Conservation (phyloP, 108 stramenopile genomes). For the Discostella pseudostelligera region DNA sequence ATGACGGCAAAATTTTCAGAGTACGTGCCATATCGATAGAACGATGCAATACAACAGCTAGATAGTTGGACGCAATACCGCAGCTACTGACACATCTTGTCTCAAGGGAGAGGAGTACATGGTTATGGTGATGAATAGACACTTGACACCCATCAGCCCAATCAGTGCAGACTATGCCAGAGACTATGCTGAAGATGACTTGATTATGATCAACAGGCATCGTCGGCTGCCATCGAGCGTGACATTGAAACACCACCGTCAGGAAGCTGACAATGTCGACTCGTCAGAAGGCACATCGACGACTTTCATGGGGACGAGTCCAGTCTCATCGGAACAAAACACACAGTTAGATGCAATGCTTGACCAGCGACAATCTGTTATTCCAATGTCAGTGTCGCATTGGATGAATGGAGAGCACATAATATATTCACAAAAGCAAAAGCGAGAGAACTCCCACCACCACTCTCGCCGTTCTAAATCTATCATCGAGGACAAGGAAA, state of each 20-base stretch:
- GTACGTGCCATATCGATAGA: no score
- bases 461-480: neutral
- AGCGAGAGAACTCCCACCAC: neutral
- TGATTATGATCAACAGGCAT: neutral
- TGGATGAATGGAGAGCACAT: neutral
- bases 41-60: no score
- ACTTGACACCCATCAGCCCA: neutral
- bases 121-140: no score
- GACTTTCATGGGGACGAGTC: constrained; percentile 12
- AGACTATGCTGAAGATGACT: no score
- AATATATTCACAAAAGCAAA: neutral
- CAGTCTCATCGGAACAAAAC: neutral
- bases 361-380: neutral
- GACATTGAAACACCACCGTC: constrained; percentile 2
- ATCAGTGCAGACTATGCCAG: neutral
- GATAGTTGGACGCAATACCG: no score
- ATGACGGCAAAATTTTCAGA: no score
- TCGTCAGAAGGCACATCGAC: constrained; percentile 1
- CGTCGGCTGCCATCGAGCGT: constrained; percentile 6
- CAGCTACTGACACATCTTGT: no score
- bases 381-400: neutral
- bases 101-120: no score
- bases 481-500: neutral
- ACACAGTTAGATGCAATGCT: neutral
- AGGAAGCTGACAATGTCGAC: neutral